phyloP scores from a whole-genome alignment of 352 stramenopile genomes.

The Thalassiosira hispida region DNA sequence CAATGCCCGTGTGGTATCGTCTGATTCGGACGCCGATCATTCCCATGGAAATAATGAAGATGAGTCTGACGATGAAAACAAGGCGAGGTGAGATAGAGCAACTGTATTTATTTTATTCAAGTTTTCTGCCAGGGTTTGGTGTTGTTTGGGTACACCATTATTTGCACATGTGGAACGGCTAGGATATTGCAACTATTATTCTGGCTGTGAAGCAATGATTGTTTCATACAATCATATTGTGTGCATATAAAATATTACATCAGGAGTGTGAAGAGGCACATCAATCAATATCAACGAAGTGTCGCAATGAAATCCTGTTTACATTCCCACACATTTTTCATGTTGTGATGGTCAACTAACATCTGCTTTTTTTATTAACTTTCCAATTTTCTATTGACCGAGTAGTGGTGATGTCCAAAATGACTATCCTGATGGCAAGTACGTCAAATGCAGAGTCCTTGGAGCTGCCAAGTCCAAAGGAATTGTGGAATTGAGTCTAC shows the following conservation, averaged over 20 bases:
- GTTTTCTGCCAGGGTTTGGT: background rate
- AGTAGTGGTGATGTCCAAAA: too few relatives aligned
- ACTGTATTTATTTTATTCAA: background rate
- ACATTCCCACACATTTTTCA: conserved; percentile 54
- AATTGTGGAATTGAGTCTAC: conserved; percentile 75
- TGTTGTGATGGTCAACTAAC: too few relatives aligned
- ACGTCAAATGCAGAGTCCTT: conserved; percentile 77
- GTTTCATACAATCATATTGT: conserved; percentile 21
- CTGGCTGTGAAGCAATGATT: conserved; percentile 67
- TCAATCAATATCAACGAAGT: conserved; percentile 43
- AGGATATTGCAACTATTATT: conserved; percentile 28
- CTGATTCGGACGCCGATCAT: conserved; percentile 49
- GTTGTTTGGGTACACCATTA: background rate
- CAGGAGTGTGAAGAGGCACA: conserved; percentile 81
- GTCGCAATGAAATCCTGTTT: conserved; percentile 83
- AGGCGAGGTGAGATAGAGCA: conserved; percentile 45
- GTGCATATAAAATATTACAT: conserved; percentile 65
- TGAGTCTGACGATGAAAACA: conserved; percentile 32
- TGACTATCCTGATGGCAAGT: conserved; percentile 68
- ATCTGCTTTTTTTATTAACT: too few relatives aligned
- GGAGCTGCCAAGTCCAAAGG: conserved; percentile 45
- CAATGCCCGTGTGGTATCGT: conserved; percentile 20
- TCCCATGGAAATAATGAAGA: conserved; percentile 36
- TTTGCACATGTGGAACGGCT: conserved; percentile 70
- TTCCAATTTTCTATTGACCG: too few relatives aligned